These are phyloP conservation scores for Botryobasidium botryosum DNA, from an alignment of 768 basidiomycete genomes.

Conservation along the genomic window DNA sequence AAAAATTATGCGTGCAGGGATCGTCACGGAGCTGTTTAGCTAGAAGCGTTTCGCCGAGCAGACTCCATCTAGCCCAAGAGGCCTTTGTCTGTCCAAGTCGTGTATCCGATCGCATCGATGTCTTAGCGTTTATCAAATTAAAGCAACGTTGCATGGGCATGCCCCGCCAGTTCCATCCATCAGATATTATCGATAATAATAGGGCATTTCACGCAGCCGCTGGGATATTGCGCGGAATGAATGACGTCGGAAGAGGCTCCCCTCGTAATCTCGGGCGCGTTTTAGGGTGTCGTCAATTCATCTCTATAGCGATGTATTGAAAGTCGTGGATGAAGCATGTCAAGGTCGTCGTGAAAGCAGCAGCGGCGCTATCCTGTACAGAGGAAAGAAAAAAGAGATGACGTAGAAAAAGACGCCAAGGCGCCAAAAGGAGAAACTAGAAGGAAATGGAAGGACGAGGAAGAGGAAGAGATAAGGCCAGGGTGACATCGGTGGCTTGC, in stretches of 20 bases:
- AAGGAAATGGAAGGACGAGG: background rate
- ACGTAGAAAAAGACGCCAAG: background rate
- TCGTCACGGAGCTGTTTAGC: constrained; percentile 2
- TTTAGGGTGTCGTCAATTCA: background rate
- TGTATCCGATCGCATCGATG: too few relatives aligned
- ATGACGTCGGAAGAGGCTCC: background rate
- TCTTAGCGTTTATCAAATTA: too few relatives aligned
- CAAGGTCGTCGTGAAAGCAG: background rate
- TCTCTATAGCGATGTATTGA: background rate
- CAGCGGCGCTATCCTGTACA: background rate
- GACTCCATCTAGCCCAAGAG: background rate
- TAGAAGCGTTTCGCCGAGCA: background rate
- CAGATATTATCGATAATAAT: too few relatives aligned
- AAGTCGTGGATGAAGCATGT: background rate
- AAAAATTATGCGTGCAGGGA: constrained; percentile 1
- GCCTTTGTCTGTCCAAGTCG: too few relatives aligned
- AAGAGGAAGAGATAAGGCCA: background rate
- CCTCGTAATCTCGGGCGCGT: background rate
- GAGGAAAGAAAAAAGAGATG: background rate
- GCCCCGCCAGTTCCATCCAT: too few relatives aligned
- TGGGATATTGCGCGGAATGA: too few relatives aligned
- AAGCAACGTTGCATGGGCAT: too few relatives aligned
- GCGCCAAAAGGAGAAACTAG: background rate
- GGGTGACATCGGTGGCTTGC: background rate
- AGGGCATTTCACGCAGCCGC: too few relatives aligned